Base-by-base conservation (phyloP, 108 stramenopile genomes). In the Cyclotella kingstonii region DNA sequence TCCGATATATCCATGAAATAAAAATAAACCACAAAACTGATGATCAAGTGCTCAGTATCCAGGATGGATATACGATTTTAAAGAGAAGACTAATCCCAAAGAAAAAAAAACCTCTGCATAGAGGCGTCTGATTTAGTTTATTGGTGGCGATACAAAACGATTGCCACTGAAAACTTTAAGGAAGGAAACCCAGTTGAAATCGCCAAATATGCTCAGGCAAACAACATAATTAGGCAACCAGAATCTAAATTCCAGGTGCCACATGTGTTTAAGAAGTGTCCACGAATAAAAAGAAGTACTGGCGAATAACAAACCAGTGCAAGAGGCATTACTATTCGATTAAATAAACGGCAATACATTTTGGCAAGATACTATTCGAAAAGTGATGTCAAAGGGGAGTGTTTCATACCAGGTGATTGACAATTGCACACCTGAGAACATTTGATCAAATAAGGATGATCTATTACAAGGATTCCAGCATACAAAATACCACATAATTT, bases 201-300 rank as follows among this genome's bases (percentile, higher is more conserved):
- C 6, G 74, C 60, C 0, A 65, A 68, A 26, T 72, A 76, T 34
- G 70, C 70, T 15, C 39, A 54, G 0, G 30, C 36, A 10, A 60
- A 62, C 5, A 21, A 45, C 0, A 57, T 66, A 1, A 11, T 3
- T 0, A 45, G 66, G 8, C 66, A 81, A 40, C 80, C 80, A 25
- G 80, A 76, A 31, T 81, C 77, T 60, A 31, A 48, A 27, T 82
- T 78, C 78, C 79, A 78, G 78, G 74, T 79, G 1, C 26, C 48
- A 8, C 36, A 55, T 30, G 30, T 26, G 3, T 1, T 79, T 0
- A 7, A 61, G 5, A 74, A 57, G 19, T 1, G 72, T 18, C 44
- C 73, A 9, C 25, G 72, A 0, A 63, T 79, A 73, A 65, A n/a
- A 21, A 44, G 10, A 50, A 53, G 22, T 65, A 56, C 26, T 65